Evolutionary conservation across 2,329 filamentous ascomycete species (phyloP).

Genomic region (Lojkania enalia): DNA sequence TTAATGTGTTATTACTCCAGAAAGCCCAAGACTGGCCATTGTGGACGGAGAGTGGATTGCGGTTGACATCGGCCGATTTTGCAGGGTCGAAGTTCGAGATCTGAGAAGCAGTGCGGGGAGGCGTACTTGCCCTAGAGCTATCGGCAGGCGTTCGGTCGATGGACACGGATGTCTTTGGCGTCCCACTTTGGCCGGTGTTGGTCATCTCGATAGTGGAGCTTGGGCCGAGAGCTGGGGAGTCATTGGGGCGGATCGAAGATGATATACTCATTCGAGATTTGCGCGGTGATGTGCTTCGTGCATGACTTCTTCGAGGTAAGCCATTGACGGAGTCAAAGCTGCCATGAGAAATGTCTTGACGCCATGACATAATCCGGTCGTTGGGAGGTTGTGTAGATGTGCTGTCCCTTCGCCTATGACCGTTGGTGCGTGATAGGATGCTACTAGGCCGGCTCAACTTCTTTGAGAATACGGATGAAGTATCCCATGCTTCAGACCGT

Average conservation of each 20-base stretch:
- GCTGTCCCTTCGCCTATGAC: constrained; percentile 51
- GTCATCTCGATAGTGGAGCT: constrained; percentile 15
- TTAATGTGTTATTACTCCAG: constrained; percentile 51
- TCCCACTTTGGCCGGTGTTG: constrained; percentile 16
- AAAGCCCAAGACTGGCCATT: constrained; percentile 58
- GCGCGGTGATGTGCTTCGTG: constrained; percentile 54
- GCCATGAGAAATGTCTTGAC: constrained; percentile 66
- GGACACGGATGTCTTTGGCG: constrained; percentile 28
- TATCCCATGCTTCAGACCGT: constrained; percentile 71
- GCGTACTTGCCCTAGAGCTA: constrained; percentile 16
- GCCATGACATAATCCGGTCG: constrained; percentile 87
- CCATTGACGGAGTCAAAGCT: constrained; percentile 49
- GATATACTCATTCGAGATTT: constrained; percentile 40
- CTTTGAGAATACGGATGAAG: constrained; percentile 73
- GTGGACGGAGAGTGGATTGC: constrained; percentile 54
- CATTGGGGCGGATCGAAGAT: constrained; percentile 17
- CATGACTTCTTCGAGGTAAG: constrained; percentile 23
- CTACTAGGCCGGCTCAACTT: constrained; percentile 60
- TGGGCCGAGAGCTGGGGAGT: constrained; percentile 25
- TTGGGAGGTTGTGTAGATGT: constrained; percentile 56
- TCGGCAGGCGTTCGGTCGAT: constrained; percentile 17
- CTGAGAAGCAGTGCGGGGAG: constrained; percentile 2
- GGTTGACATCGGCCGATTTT: constrained; percentile 25
- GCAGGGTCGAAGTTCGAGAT: constrained; percentile 15
- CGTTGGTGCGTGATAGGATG: constrained; percentile 58